Evolutionary conservation across 2,329 filamentous ascomycete genomes (phyloP), one percentile per base, ranked within the genome.

Genomic region (Pyrenophora graminea): DNA sequence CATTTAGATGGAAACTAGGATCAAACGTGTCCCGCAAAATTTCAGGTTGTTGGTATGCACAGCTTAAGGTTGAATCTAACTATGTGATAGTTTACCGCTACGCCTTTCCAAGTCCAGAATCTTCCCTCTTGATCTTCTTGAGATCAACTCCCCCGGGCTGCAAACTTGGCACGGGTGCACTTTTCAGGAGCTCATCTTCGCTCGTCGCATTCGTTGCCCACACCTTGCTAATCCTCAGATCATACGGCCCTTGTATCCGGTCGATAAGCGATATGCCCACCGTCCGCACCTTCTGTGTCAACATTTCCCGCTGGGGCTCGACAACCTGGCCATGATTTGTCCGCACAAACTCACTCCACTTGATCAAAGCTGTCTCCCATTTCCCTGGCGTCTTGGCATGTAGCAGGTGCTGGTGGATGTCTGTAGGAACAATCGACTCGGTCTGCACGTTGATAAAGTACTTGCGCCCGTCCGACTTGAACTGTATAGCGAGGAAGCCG

Each of bases 391-490:
- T 83, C 66, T 86, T 87, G 7, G 88, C 82, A 62, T 91, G 96
- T 4, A 99, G 76, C 42, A 94, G 82, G 74, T 99, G 94, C 72
- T 99, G 94, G 73, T 97, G 94, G 57, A 99, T 80, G 72, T 99
- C 94, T n/a, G 91, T 93, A 9, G 91, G 89, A 40, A 96, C 90
- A 48, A 99, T 87, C 1, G 89, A 90, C 69, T 99, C 93, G 3
- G 92, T 96, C 78, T 97, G 94, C 13, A 99, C 79, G 74, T 99
- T 99, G 66, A 99, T 85, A 51, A 96, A 90, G 77, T 97, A 99
- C 65, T 90, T 88, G 52, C 94, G 82, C 13, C 91, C 92, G 69
- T 97, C 94, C 3, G 90, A 93, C 72, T 91, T 94, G 63, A 99
- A 82, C 12, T 92, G 87, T 67, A 99, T 75, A 0, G 91, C 93